These are phyloP conservation scores for Plasmodium malariae DNA, from an alignment of 169 alveolate genomes.

Conservation along the genomic window DNA sequence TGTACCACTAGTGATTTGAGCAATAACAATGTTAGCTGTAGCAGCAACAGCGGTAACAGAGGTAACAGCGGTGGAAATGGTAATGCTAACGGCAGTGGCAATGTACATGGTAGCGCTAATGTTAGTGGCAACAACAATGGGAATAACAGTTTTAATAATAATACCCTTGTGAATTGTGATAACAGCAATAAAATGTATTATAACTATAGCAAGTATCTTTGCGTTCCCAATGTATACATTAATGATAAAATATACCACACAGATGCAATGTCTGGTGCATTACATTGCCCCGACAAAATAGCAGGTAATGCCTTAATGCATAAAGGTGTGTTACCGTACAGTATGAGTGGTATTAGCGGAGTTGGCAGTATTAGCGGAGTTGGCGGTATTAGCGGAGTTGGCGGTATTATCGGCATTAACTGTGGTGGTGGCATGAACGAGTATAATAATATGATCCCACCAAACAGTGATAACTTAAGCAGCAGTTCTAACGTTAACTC, in stretches of 20 bases:
- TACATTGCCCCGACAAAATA: background rate
- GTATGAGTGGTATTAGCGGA: background rate
- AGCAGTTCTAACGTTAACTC: background rate
- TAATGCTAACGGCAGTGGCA: background rate
- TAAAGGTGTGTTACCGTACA: background rate
- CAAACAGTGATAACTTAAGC: background rate
- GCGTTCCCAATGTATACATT: background rate
- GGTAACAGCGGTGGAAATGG: background rate
- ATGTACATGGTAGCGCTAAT: background rate
- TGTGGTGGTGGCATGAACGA: background rate
- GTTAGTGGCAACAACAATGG: background rate
- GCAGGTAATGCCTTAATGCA: background rate
- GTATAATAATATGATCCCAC: background rate
- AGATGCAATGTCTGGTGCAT: background rate
- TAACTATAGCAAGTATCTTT: conserved; percentile 17
- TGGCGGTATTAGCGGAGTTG: background rate
- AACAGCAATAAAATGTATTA: conserved; percentile 5
- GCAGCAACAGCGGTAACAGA: background rate
- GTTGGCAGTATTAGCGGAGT: background rate
- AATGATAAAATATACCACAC: conserved; percentile 11
- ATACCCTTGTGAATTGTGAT: background rate
- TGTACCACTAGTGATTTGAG: background rate
- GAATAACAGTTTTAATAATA: conserved; percentile 13
- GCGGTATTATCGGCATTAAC: background rate
- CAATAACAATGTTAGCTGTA: background rate